Conservation (phyloP, 179 eudicot genomes). For the Carnegiea gigantea region DNA sequence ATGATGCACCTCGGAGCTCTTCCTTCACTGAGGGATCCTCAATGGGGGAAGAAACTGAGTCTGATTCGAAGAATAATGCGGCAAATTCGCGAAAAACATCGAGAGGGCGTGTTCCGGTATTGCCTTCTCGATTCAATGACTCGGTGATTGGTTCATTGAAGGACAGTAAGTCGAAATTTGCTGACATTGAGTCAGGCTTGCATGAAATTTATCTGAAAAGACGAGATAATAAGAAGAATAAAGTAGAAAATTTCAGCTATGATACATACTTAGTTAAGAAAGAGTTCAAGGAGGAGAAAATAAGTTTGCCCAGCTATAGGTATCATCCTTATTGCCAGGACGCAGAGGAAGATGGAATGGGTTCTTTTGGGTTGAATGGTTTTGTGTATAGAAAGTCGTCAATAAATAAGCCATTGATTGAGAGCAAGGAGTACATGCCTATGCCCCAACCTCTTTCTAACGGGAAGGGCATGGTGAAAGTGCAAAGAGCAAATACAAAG, state of each 20-base stretch:
- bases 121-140: conserved; percentile 58
- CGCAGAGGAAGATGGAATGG: conserved; percentile 38
- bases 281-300: conserved; percentile 26
- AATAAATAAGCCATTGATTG: conserved; percentile 29
- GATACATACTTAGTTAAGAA: conserved; percentile 37
- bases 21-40: conserved; percentile 36
- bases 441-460: conserved; percentile 15
- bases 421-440: conserved; percentile 26
- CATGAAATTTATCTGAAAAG: conserved; percentile 39
- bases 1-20: conserved; percentile 30
- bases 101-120: conserved; percentile 50
- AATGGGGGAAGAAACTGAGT: conserved; percentile 35
- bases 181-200: conserved; percentile 33
- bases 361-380: conserved; percentile 27
- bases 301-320: conserved; percentile 43
- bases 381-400: conserved; percentile 32
- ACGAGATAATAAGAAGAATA: conserved; percentile 32
- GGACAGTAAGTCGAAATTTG: conserved; percentile 36
- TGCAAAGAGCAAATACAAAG: conserved; percentile 31
- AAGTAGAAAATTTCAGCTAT: conserved; percentile 18
- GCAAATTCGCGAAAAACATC: conserved; percentile 16
- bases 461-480: conserved; percentile 28
- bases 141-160: conserved; percentile 43
- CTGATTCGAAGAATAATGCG: conserved; percentile 25
- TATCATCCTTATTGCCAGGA: conserved; percentile 50